These are phyloP conservation scores for Fusarium sp. DNA, from an alignment of 2,329 filamentous ascomycete species.

Conservation along the genomic window DNA sequence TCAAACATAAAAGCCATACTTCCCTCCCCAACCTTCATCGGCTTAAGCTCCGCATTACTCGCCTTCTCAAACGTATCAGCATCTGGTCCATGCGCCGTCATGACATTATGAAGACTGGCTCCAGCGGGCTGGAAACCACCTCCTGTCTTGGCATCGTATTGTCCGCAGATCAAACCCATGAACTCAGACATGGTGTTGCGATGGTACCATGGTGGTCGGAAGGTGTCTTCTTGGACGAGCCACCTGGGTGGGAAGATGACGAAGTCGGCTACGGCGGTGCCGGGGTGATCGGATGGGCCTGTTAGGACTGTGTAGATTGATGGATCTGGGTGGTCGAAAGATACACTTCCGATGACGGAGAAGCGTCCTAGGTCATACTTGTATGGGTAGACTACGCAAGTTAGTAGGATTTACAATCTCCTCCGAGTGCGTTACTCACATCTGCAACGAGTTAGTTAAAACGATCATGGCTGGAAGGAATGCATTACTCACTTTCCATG, in stretches of 20 bases:
- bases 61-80: constrained; percentile 67
- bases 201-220: constrained; percentile 79
- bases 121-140: constrained; percentile 68
- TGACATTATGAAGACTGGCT: constrained; percentile 74
- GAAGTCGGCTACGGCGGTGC: constrained; percentile 76
- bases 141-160: constrained; percentile 70
- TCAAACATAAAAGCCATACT: constrained; percentile 78
- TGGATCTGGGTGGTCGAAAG: constrained; percentile 76
- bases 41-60: constrained; percentile 63
- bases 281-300: constrained; percentile 67
- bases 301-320: constrained; percentile 81
- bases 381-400: constrained; percentile 62
- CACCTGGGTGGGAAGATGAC: constrained; percentile 79
- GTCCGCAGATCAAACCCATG: constrained; percentile 68
- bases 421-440: constrained; percentile 17
- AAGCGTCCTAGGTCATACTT: constrained; percentile 86
- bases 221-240: constrained; percentile 76
- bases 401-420: background rate
- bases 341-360: constrained; percentile 77
- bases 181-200: constrained; percentile 76
- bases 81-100: constrained; percentile 74
- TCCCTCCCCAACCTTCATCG: constrained; percentile 67
- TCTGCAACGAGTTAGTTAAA: constrained; percentile 8
- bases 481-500: constrained; percentile 76
- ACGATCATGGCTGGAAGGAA: accelerated